Base-by-base conservation (phyloP, 495 filamentous ascomycete species). In the Evernia prunastri region DNA sequence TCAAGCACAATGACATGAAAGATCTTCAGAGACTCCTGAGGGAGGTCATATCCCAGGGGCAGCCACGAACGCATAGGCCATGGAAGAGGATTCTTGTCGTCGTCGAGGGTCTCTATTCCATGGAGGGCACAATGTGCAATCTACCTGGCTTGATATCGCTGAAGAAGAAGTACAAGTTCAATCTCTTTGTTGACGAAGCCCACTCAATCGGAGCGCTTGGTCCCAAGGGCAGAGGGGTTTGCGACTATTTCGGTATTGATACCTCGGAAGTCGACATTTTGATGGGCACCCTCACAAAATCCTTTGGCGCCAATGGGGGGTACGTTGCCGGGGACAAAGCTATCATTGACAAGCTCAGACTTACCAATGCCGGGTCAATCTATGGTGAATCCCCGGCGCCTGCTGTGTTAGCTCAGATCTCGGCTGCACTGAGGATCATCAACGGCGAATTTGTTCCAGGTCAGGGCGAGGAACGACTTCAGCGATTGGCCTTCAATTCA, bases 31-130 rank as follows among this genome's bases (percentile, higher is more conserved):
- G 81, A 33, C 83, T 86, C 66, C 84, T 98, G 23, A 88, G 94
- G 47, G 92, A 97, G 72, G 86, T 86, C 63, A 97, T 98, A 70
- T 90, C 91, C 43, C 92, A 97, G 77, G 94, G 94, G 20, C 94
- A 98, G 67, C 95, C 95, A 35, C 87, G 94, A 64, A 97, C 93
- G 25, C 94, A 98, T 72, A 88, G 94, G 12, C 94, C 94, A 15
- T 98, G 94, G 94, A 95, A 92, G 81, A 97, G 96, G 82, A 97
- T 98, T 64, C 77, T 98, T 56, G 90, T 98, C 58, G 92, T 92
- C 40, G 91, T 98, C 43, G 94, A 98, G 73, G 94, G 94, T 64
- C 83, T 98, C 0, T 98, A 98, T 79, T 97, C 92, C 3, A 98
- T 98, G 94, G 94, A 98, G 76, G 94, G 94, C 37, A 96, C 92